Evolutionary conservation across 805 yeast genomes (phyloP), one percentile per base, ranked within the genome.

Genomic region (Kuraishia molischiana): DNA sequence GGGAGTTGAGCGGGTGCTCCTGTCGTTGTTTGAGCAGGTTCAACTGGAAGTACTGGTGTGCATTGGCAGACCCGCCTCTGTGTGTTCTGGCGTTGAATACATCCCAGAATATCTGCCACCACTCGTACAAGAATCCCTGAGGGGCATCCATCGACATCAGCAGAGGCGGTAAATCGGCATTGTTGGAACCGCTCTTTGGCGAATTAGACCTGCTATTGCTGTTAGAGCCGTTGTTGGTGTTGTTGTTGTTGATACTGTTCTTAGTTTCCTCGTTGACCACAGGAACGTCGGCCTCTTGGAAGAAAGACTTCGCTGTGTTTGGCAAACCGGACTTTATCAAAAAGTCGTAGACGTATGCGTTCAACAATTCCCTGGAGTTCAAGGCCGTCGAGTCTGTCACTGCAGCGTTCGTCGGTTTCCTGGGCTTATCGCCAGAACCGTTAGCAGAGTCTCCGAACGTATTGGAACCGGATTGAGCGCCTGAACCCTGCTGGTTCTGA

Each of bases 71-170:
- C 11, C 79, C 75, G 13, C 76, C 80, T 41, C 78, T 64, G 44
- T 73, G 77, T 31, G 85, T 77, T 48, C 86, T 70, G 3, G 94
- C 95, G 51, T 83, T 83, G 58, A 81, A 85, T 21, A 86, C 79
- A 54, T 87, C 96, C 96, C 96, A 89, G 54, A 87, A 89, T 14
- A 89, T 77, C 64, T 78, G 86, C 96, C 96, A 87, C 97, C 97
- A 87, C 56, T 89, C 97, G 50, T 75, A 79, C 19, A 87, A 61
- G 51, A 85, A 87, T 5, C 95, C 92, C 48, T 80, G 85, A 1
- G 94, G 92, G 2, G 94, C 81, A 51, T 86, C 92, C 70, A 83
- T 73, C 9, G 77, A 64, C 51, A 79, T 67, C 18, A 64, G 60
- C 26, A 75, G 53, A 13, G 64, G 62, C 1, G 81, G 76, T 6